Base-by-base conservation (phyloP, 306 rosid species). In the Boehmeria nivea region DNA sequence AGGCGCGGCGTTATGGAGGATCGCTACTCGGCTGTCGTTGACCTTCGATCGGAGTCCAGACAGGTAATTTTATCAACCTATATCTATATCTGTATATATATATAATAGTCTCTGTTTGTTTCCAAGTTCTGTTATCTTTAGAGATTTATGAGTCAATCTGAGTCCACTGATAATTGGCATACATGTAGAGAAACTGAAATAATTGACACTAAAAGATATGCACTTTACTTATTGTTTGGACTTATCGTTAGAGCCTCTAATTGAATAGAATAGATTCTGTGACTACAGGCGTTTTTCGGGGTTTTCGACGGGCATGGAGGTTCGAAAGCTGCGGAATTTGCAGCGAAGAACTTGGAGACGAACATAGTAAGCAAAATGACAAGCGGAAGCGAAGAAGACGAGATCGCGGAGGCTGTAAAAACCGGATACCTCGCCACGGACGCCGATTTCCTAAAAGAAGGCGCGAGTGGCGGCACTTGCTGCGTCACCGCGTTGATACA, bases 231-330 rank as follows among this genome's bases (percentile, higher is more conserved):
- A 8, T 36, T 21, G 49, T 23, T 23, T 51, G 25, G 8, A 53
- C 61, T 54, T 8, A 11, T 7, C 2, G 11, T 16, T 48, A 13
- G 49, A 64, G 43, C 27, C 27, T 54, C 21, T 12, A 45, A 45
- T 51, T 64, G 77, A 72, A 2, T 6, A 10, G 36, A 31, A 47
- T 37, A 50, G 34, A 26, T 36, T 23, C 3, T 61, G 56, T 51
- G 48, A 51, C 36, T 15, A 8, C 75, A 78, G 85, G 81, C 73
- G 17, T 72, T 75, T 20, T 79, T 79, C 48, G 85, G 85, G 26
- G 76, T 79, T 55, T 75, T 75, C 55, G 85, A 79, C 36, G 85
- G 85, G n/a, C 85, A 79, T 16, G 81, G 81, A 22, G 81, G 85
- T 14, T 51, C 78, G 3, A 64, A 65, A 48, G 82, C 81, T 15